Percentiles rank a stretch among this genome's conserved stretches.
Evolutionary conservation across 2,329 filamentous ascomycete genomes (phyloP).

Genomic region (Fonsecaea erecta): DNA sequence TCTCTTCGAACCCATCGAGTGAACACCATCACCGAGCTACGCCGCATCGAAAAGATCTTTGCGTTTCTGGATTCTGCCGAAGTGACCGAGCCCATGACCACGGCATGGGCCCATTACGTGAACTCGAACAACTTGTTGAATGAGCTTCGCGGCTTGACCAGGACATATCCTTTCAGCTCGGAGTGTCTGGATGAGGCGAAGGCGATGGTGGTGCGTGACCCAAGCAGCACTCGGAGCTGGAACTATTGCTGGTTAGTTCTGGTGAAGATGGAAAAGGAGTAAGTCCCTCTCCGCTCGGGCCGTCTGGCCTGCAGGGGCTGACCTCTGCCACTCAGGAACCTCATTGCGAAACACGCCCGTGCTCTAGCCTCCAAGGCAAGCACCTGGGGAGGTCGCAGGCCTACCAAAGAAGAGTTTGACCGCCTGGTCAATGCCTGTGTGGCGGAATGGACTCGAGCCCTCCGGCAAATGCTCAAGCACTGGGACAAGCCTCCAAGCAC

Average conservation of each 20-base stretch:
- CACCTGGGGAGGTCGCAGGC: slow-evolving; percentile 70
- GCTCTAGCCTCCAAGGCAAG: slow-evolving; percentile 65
- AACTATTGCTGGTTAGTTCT: slow-evolving; percentile 76
- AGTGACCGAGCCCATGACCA: slow-evolving; percentile 69
- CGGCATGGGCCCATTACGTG: slow-evolving; percentile 74
- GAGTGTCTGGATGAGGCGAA: slow-evolving; percentile 70
- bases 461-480: slow-evolving; percentile 69
- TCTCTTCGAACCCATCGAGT: slow-evolving; percentile 69
- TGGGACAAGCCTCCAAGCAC: slow-evolving; percentile 66
- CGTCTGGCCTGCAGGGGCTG: neutral
- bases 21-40: slow-evolving; percentile 74
- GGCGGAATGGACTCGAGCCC: slow-evolving; percentile 68
- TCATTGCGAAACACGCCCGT: slow-evolving; percentile 66
- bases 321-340: slow-evolving; percentile 50
- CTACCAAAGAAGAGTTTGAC: slow-evolving; percentile 60
- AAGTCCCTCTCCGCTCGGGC: slow-evolving; percentile 42
- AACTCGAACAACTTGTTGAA: slow-evolving; percentile 70
- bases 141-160: slow-evolving; percentile 71
- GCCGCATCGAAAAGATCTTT: slow-evolving; percentile 71
- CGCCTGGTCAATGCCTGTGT: slow-evolving; percentile 67
- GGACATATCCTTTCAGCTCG: slow-evolving; percentile 69
- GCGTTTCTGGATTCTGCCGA: slow-evolving; percentile 62
- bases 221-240: slow-evolving; percentile 71
- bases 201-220: slow-evolving; percentile 65
- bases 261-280: slow-evolving; percentile 69